Percentiles rank a stretch among this genome's conserved stretches.
Conservation (phyloP, 257 asterid genomes). For the Lavandula angustifolia region DNA sequence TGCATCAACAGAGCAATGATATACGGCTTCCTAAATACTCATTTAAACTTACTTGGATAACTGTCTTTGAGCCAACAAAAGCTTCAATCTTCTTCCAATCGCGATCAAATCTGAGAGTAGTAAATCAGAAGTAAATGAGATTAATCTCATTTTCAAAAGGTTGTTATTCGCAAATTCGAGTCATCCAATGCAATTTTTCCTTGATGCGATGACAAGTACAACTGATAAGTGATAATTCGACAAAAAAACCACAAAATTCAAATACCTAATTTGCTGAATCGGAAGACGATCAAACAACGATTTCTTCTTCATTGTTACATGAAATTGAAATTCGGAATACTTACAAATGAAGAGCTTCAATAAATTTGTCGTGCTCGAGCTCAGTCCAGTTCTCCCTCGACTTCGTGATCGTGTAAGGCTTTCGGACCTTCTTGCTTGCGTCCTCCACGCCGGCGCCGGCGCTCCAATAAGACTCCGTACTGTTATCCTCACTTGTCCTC, state of each 20-base stretch:
- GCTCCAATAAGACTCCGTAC: conserved; percentile 30
- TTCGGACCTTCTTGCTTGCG: conserved; percentile 59
- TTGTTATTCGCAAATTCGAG: no score
- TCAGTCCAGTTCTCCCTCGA: conserved; percentile 89
- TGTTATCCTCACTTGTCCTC: conserved; percentile 9
- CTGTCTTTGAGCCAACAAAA: conserved; percentile 79
- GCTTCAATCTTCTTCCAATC: conserved; percentile 93
- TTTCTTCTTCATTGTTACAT: no score
- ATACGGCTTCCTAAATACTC: neutral
- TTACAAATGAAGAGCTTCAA: conserved; percentile 54
- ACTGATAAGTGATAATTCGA: no score
- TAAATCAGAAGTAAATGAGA: conserved; percentile 12
- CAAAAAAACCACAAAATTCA: no score
- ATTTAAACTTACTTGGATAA: conserved; percentile 60
- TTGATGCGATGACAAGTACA: no score
- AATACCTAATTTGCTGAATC: no score
- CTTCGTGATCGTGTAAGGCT: conserved; percentile 85
- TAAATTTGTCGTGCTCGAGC: conserved; percentile 75
- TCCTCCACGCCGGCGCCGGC: conserved; percentile 46
- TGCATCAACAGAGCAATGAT: neutral
- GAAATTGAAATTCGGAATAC: neutral
- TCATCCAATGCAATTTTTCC: no score
- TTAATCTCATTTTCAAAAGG: conserved; percentile 14
- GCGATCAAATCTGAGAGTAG: conserved; percentile 67
- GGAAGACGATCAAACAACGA: no score